Base-by-base conservation (phyloP, 768 basidiomycete genomes). In the Boletus rubroflammeus region DNA sequence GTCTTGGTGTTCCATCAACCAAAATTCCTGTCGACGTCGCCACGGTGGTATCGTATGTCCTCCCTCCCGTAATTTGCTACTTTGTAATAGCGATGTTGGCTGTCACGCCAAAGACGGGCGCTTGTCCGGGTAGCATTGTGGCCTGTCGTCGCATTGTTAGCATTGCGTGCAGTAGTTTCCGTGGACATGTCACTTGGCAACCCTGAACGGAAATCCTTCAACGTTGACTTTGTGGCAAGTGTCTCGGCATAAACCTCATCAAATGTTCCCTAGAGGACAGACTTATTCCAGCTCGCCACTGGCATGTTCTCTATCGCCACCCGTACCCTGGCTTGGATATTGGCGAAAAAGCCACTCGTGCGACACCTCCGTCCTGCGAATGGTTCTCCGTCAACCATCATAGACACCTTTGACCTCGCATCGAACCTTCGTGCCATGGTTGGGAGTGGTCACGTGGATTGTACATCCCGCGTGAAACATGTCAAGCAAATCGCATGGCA, bases 391-490 rank as follows among this genome's bases (percentile, higher is more conserved):
- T 54, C 57, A 2, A 38, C 39, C 40, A 17, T 55, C 32, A 38
- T 52, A 39, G 77, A 87, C 51, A 76, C 78, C 2, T 57, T 77
- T 14, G 83, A 86, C 50, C 73, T 88, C 19, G 57, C 56, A 23
- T 71, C 68, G 59, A 83, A 78, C 55, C 59, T 81, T 14, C 81
- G 86, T 17, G 86, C 8, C 62, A 73, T 43, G 83, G 81, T 14
- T 87, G 85, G 85, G 70, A 78, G 40, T 85, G 82, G 79, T 81
- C 83, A 2, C 58, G 67, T 28, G 56, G 61, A 25, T 14, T 64
- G 10, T 50, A 62, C 44, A 34, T 69, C 23, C 66, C 72, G 6
- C 65, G 53, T 6, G 77, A 80, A 57, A 75, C 70, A 10, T 76
- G 79, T 19, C 72, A 75, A 3, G 55, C 63, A 1, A 74, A 78